Percentiles rank a stretch among this genome's conserved stretches.
Evolutionary conservation across 768 basidiomycete genomes (phyloP).

Genomic region (Imleria badia): DNA sequence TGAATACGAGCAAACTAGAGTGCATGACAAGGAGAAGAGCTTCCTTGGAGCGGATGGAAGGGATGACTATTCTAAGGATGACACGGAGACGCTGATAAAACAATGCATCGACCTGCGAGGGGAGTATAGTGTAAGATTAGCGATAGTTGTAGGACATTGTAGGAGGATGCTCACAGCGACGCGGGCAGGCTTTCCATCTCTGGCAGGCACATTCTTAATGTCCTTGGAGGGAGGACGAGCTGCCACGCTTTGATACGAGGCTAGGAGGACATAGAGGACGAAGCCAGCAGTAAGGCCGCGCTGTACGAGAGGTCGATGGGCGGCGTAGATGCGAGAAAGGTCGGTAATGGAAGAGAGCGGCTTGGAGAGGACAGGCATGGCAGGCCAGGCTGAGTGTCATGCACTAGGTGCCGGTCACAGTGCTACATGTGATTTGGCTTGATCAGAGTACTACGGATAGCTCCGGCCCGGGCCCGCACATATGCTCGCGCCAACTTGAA

Average conservation of each 20-base stretch:
- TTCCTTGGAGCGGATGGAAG: conserved; percentile 81
- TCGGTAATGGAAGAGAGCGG: conserved; percentile 35
- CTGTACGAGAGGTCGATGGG: conserved; percentile 72
- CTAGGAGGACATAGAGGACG: conserved; percentile 64
- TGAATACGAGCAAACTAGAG: conserved; percentile 81
- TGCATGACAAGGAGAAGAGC: conserved; percentile 86
- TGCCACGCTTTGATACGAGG: conserved; percentile 60
- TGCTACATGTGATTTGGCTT: conserved; percentile 13
- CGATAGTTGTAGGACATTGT: neutral
- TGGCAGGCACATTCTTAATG: conserved; percentile 17
- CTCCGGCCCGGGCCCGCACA: neutral
- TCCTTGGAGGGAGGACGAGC: conserved; percentile 37
- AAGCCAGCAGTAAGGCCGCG: conserved; percentile 67
- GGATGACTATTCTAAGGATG: conserved; percentile 87
- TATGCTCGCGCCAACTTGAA: neutral
- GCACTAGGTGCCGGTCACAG: too few relatives aligned
- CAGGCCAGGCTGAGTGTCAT: neutral
- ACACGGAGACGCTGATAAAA: conserved; percentile 80
- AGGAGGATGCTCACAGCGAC: conserved; percentile 59
- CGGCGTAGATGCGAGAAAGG: conserved; percentile 53
- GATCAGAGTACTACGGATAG: neutral
- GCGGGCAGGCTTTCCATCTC: conserved; percentile 47
- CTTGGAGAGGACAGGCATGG: conserved; percentile 33
- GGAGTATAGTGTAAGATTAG: neutral
- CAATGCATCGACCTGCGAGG: conserved; percentile 75